Conservation (phyloP, 2,329 filamentous ascomycete genomes). For the Coleophoma eucalyptorum region DNA sequence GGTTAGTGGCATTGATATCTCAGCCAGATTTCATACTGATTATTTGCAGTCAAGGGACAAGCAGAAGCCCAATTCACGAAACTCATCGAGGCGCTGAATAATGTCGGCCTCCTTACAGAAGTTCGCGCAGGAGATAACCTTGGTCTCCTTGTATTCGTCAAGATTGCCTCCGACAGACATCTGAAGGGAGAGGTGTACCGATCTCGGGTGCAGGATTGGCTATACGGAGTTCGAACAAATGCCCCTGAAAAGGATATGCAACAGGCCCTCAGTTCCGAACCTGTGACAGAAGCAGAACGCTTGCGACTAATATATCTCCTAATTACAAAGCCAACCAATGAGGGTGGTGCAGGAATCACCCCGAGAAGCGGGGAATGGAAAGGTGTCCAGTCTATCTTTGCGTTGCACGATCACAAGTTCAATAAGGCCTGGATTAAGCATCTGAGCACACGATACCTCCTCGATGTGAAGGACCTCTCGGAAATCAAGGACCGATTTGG, state of each 20-base stretch:
- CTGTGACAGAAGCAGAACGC: slow-evolving; percentile 83
- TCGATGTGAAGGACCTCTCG: slow-evolving; percentile 65
- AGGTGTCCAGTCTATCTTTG: slow-evolving; percentile 70
- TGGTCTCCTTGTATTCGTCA: slow-evolving; percentile 79
- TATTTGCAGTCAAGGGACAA: slow-evolving; percentile 54
- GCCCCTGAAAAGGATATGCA: slow-evolving; percentile 72
- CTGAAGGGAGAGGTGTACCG: slow-evolving; percentile 80
- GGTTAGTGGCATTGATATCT: slow-evolving; percentile 39
- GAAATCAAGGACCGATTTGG: slow-evolving; percentile 74
- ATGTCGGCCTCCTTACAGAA: slow-evolving; percentile 81
- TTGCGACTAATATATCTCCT: slow-evolving; percentile 85
- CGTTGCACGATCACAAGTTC: slow-evolving; percentile 72
- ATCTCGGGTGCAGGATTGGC: slow-evolving; percentile 87
- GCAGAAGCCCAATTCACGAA: slow-evolving; percentile 74
- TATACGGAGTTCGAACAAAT: slow-evolving; percentile 77
- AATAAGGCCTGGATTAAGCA: slow-evolving; percentile 74
- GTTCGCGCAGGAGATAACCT: slow-evolving; percentile 75
- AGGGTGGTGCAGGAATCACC: slow-evolving; percentile 77
- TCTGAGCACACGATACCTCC: slow-evolving; percentile 67
- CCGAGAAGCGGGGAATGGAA: slow-evolving; percentile 68
- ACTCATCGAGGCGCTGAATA: slow-evolving; percentile 70
- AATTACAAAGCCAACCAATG: slow-evolving; percentile 67
- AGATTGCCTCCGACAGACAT: slow-evolving; percentile 70
- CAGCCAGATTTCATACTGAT: slow-evolving; percentile 5
- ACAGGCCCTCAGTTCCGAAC: slow-evolving; percentile 65